Evolutionary conservation across 225 moss, liverwort and hornwort genomes (phyloP).

Genomic region (Polytrichum commune): DNA sequence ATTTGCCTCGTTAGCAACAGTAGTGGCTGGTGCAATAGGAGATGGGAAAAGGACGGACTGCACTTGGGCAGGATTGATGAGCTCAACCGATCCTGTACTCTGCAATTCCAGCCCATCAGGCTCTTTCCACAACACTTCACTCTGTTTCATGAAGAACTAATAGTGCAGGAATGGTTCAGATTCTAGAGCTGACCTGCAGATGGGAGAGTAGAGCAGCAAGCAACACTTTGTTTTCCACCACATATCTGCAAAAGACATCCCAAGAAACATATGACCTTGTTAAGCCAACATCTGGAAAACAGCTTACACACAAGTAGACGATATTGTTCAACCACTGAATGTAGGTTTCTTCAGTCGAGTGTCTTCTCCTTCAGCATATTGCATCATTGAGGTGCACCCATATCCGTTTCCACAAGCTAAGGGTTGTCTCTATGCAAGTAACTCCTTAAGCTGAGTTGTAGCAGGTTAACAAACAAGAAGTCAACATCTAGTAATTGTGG

Average conservation of each 20-base stretch:
- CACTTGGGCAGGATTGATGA: slow-evolving; percentile 78
- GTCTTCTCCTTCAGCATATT: no score
- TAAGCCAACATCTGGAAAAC: background rate
- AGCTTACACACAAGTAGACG: background rate
- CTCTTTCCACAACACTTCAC: slow-evolving; percentile 19
- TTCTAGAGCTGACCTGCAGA: slow-evolving; percentile 60
- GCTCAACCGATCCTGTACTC: slow-evolving; percentile 60
- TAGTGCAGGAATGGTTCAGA: slow-evolving; percentile 9
- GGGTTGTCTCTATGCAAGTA: no score
- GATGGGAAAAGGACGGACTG: slow-evolving; percentile 63
- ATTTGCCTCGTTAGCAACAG: slow-evolving; percentile 13
- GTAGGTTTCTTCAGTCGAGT: no score
- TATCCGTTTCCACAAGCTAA: no score
- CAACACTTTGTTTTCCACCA: slow-evolving; percentile 85
- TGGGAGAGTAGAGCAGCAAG: slow-evolving; percentile 61
- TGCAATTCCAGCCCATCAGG: slow-evolving; percentile 58
- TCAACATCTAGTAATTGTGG: no score
- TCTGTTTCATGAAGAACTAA: slow-evolving; percentile 10
- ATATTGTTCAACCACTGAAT: background rate
- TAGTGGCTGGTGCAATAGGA: slow-evolving; percentile 15
- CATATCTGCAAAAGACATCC: slow-evolving; percentile 52
- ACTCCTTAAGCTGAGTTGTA: no score
- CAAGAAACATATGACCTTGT: background rate
- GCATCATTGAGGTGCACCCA: no score
- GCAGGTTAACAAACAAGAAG: no score